Conservation (phyloP, 2,329 filamentous ascomycete species). For the Phoma sp. region DNA sequence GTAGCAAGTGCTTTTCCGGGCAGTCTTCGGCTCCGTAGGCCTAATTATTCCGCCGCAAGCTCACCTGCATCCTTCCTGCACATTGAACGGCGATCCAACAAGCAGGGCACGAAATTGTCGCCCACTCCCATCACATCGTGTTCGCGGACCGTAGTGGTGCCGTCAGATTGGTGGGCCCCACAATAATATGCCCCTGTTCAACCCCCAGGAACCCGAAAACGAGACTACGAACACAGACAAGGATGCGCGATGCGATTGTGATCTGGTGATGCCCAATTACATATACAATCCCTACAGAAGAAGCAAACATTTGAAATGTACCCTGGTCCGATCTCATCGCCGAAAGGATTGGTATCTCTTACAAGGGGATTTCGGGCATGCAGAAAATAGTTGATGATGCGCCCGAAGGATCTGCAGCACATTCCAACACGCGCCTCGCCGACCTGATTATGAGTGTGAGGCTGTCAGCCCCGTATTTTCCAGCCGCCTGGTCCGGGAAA, state of each 20-base stretch:
- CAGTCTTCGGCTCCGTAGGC: background rate
- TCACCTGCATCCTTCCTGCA: conserved; percentile 8
- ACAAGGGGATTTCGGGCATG: background rate
- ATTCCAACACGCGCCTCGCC: conserved; percentile 15
- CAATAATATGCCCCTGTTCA: conserved; percentile 11
- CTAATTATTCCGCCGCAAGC: conserved; percentile 2
- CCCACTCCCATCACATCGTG: background rate
- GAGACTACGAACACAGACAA: conserved; percentile 16
- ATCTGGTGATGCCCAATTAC: background rate
- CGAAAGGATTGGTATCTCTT: conserved; percentile 1
- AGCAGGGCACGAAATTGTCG: conserved; percentile 1
- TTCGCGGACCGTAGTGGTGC: conserved; percentile 1
- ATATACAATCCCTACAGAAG: background rate
- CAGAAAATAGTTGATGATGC: conserved; percentile 12
- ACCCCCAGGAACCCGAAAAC: conserved; percentile 15
- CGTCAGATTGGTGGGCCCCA: conserved; percentile 8
- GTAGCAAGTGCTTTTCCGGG: background rate
- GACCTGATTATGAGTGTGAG: conserved; percentile 4
- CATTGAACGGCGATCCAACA: conserved; percentile 8
- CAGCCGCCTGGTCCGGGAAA: conserved; percentile 5
- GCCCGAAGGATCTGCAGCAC: conserved; percentile 8
- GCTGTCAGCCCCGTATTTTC: conserved; percentile 9
- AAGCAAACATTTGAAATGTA: conserved; percentile 7
- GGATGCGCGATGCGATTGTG: conserved; percentile 4
- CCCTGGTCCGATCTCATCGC: conserved; percentile 8